A percentile compares a stretch with the other conserved stretches of the same genome.
These are phyloP conservation scores for Saururus chinensis DNA, from an alignment of 164 flowering plant genomes.

Conservation along the genomic window DNA sequence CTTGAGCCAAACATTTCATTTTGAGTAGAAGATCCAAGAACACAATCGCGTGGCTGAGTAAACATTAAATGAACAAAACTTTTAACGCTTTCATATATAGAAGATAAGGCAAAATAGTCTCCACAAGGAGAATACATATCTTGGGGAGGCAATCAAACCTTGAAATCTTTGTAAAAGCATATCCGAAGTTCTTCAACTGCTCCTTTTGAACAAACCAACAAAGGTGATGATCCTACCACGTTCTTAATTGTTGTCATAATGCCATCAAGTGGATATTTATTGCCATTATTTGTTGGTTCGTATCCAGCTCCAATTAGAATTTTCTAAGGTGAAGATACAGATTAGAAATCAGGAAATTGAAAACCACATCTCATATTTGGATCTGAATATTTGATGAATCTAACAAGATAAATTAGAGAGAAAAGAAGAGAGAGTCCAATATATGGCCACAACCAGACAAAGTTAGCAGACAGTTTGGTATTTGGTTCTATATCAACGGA, in stretches of 20 bases:
- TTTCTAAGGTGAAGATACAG: constrained; percentile 13
- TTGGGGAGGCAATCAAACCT: constrained; percentile 27
- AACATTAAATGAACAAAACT: neutral
- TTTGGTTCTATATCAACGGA: too few relatives aligned
- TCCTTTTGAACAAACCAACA: constrained; percentile 43
- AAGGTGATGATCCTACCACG: constrained; percentile 60
- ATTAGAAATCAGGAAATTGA: too few relatives aligned
- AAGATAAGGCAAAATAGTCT: neutral
- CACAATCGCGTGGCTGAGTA: constrained; percentile 67
- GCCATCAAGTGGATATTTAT: constrained; percentile 66
- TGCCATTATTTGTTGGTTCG: constrained; percentile 43
- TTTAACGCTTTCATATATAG: neutral
- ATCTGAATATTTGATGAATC: neutral
- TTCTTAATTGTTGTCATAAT: constrained; percentile 66
- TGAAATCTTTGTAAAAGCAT: constrained; percentile 80
- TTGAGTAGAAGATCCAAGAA: constrained; percentile 9
- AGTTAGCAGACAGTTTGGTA: too few relatives aligned
- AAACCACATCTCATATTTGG: too few relatives aligned
- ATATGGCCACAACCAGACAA: too few relatives aligned
- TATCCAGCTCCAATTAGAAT: constrained; percentile 70
- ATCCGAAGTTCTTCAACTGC: constrained; percentile 61
- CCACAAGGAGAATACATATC: neutral
- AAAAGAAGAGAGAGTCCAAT: neutral
- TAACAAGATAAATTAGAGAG: too few relatives aligned
- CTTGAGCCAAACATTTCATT: constrained; percentile 14